Percentiles rank a stretch among this genome's conserved stretches.
Evolutionary conservation across 371 early-diverging fungal species (phyloP).

Genomic region (Saksenaea vasiformis): DNA sequence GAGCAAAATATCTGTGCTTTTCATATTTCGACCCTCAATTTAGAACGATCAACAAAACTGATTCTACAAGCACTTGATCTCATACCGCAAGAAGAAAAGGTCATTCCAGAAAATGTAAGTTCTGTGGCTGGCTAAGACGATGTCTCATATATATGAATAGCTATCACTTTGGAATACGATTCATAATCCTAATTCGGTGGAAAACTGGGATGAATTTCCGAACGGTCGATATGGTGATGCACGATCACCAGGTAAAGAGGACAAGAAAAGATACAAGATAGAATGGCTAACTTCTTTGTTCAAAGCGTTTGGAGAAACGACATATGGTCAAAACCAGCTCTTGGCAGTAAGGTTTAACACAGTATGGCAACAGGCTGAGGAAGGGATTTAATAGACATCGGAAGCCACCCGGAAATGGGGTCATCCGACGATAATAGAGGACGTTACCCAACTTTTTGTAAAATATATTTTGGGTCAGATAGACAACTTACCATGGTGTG

Average conservation of each 20-base stretch:
- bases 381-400: constrained; percentile 28
- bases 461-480: constrained; percentile 75
- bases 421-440: constrained; percentile 57
- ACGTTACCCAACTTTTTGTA: constrained; percentile 75
- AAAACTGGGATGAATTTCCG: constrained; percentile 95
- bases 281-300: not conserved
- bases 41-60: constrained; percentile 82
- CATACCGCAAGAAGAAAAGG: constrained; percentile 27
- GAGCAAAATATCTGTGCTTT: constrained; percentile 60
- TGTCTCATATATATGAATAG: not conserved
- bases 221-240: constrained; percentile 98
- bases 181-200: constrained; percentile 42
- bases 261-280: not conserved
- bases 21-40: constrained; percentile 88
- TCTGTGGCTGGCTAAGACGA: not conserved
- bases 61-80: constrained; percentile 76
- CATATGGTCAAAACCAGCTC: constrained; percentile 74
- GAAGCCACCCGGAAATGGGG: constrained; percentile 77
- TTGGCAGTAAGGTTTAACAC: constrained; percentile 43
- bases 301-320: constrained; percentile 49
- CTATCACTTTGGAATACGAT: constrained; percentile 19
- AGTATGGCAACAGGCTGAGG: constrained; percentile 13
- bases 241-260: constrained; percentile 71
- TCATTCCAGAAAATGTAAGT: not conserved
- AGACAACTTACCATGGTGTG: constrained; percentile 87